A percentile compares a stretch with the other conserved stretches of the same genome.
Conservation (phyloP, 768 basidiomycete genomes). For the Russula olivacea region DNA sequence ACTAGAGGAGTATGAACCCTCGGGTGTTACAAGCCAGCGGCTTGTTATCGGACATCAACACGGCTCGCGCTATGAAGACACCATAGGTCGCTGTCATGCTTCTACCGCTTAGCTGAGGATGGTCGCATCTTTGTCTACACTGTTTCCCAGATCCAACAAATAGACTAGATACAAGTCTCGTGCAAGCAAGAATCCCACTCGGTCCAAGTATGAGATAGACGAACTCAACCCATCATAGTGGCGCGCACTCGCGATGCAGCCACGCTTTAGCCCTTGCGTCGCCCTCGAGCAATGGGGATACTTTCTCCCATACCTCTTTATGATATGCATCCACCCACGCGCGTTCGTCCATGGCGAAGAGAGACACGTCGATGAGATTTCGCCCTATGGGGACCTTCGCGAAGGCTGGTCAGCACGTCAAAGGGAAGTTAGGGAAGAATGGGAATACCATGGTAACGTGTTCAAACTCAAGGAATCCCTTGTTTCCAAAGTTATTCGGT, state of each 20-base stretch:
- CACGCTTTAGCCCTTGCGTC: slow-evolving; percentile 55
- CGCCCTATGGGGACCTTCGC: slow-evolving; percentile 83
- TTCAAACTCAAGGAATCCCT: slow-evolving; percentile 82
- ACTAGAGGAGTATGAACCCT: no score
- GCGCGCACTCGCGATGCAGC: slow-evolving; percentile 54
- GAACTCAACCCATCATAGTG: slow-evolving; percentile 25
- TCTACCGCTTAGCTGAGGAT: neutral
- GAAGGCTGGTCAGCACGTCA: slow-evolving; percentile 6
- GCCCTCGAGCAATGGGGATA: slow-evolving; percentile 62
- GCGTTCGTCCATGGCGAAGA: slow-evolving; percentile 65
- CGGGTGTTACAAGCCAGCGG: no score
- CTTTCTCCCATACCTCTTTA: slow-evolving; percentile 62
- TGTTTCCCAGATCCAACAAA: neutral
- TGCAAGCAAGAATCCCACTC: neutral
- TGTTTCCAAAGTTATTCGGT: slow-evolving; percentile 69
- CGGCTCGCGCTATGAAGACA: neutral
- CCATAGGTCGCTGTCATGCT: neutral
- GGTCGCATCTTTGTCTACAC: neutral
- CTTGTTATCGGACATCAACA: neutral
- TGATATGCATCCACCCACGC: slow-evolving; percentile 86
- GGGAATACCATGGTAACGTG: slow-evolving; percentile 74
- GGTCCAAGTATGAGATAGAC: neutral
- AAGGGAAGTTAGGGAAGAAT: neutral
- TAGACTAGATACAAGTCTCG: neutral
- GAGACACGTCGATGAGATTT: slow-evolving; percentile 58